Base-by-base conservation (phyloP, 1,139 yeast genomes). In the Hemisphaericaspora subhashii region DNA sequence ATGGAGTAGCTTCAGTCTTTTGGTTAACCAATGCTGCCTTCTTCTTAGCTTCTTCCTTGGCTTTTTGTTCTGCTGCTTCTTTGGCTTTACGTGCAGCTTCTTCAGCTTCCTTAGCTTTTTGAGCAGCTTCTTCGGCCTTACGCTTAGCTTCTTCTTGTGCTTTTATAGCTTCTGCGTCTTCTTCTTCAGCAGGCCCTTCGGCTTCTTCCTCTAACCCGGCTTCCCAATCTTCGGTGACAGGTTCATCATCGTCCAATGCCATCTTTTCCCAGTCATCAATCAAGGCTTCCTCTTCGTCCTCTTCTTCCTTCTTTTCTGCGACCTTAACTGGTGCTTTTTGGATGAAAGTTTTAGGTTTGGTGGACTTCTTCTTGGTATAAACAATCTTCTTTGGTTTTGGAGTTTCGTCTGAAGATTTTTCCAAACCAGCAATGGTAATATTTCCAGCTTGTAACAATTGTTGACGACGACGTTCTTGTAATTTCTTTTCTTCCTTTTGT, bases 401-500 rank as follows among this genome's bases (percentile, higher is more conserved):
- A 2, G 39, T 34, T 10, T 40, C 45, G 27, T 57, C 56, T 33
- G 62, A 59, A 27, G 66, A 60, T 33, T 65, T 68, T 49, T 68
- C 71, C 48, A 89, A 75, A 43, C 92, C 98, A 30, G 88, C 86
- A 50, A 90, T 88, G 37, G 70, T 67, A 38, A 88, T 77, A 54
- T 81, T 81, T 48, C 90, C 86, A 22, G 88, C 71, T 43, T 83
- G 84, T 50, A 92, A 74, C 51, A 92, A 74, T 53, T 85, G 92
- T 51, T 86, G 84, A 63, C 95, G 86, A 69, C 98, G 87, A 60
- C 86, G 85, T 58, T 92, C 98, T 56, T 83, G 81, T 35, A 83
- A 66, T 42, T 83, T 86, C 71, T 86, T 86, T 60, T 89, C 96
- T 64, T 90, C 97, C 66, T 86, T 88, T 71, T 92, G 98, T 61